A percentile compares a stretch with the other conserved stretches of the same genome.
Evolutionary conservation across 192 early-diverging fungal genomes (phyloP).

Genomic region (Rhizoclosmatium globosum): DNA sequence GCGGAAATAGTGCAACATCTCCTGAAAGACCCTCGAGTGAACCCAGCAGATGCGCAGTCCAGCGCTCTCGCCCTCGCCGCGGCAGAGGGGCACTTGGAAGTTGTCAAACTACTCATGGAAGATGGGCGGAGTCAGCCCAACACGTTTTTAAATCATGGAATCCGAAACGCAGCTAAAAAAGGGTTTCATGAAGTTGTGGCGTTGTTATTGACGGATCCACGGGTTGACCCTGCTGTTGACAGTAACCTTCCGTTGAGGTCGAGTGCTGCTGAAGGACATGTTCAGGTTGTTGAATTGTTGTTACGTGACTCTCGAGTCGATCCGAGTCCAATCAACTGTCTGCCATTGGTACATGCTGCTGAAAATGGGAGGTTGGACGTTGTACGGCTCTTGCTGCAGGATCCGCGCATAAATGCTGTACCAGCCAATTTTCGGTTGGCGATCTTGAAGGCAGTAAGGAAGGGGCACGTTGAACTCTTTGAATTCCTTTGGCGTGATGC

Average conservation of each 20-base stretch:
- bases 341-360: neutral
- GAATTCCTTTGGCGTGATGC: too few species aligned
- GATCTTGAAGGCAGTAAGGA: too few species aligned
- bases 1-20: neutral
- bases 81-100: neutral
- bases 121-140: neutral
- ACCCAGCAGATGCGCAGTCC: neutral
- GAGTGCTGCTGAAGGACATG: neutral
- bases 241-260: neutral
- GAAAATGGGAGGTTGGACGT: neutral
- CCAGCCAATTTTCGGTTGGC: too few species aligned
- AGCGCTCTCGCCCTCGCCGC: neutral
- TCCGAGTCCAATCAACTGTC: neutral
- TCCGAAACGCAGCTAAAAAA: neutral
- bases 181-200: conserved; percentile 1
- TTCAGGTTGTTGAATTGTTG: neutral
- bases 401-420: too few species aligned
- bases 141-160: neutral
- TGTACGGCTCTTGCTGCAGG: neutral
- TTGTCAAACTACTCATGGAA: neutral
- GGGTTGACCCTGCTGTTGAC: neutral
- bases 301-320: neutral
- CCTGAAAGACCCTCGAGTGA: neutral
- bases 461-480: too few species aligned
- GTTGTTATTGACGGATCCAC: neutral